A percentile compares a stretch with the other conserved stretches of the same genome.
Evolutionary conservation across 108 stramenopile genomes (phyloP).

Genomic region (Nannochloropsis gaditana): DNA sequence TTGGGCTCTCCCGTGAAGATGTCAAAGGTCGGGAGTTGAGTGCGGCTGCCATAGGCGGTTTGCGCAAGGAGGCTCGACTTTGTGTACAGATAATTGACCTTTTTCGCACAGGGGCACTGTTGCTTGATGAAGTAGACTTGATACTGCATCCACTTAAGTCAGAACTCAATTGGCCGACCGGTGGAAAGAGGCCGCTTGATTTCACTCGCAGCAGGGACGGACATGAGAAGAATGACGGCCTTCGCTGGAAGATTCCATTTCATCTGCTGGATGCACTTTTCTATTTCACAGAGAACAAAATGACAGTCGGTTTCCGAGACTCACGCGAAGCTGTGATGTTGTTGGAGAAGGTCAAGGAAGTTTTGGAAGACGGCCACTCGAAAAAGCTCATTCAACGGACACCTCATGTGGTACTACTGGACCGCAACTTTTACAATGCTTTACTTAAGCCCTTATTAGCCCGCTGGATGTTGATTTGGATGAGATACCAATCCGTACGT

Average conservation of each 20-base stretch:
- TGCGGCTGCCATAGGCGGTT: conserved; percentile 30
- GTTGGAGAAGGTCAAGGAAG: conserved; percentile 63
- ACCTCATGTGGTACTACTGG: conserved; percentile 80
- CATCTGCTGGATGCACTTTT: conserved; percentile 70
- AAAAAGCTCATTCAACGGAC: conserved; percentile 70
- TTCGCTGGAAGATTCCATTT: conserved; percentile 94
- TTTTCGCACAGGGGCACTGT: conserved; percentile 73
- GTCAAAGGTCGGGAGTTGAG: conserved; percentile 18
- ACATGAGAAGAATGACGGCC: conserved; percentile 42
- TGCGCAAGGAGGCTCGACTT: conserved; percentile 40
- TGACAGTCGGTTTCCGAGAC: conserved; percentile 77
- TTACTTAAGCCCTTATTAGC: conserved; percentile 82
- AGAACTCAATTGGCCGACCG: conserved; percentile 99
- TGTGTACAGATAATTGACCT: conserved; percentile 73
- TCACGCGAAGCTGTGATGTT: conserved; percentile 62
- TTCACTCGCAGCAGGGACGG: conserved; percentile 62
- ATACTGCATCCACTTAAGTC: conserved; percentile 94
- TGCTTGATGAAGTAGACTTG: conserved; percentile 94
- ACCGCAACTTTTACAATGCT: conserved; percentile 72
- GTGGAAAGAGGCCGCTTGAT: conserved; percentile 90
- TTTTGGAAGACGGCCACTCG: conserved; percentile 87
- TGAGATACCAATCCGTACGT: conserved; percentile 51
- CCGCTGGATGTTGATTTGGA: conserved; percentile 89
- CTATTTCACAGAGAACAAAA: conserved; percentile 67
- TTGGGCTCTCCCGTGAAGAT: conserved; percentile 29